Conservation (phyloP, 257 asterid species). For the Solanum sparsipilum region DNA sequence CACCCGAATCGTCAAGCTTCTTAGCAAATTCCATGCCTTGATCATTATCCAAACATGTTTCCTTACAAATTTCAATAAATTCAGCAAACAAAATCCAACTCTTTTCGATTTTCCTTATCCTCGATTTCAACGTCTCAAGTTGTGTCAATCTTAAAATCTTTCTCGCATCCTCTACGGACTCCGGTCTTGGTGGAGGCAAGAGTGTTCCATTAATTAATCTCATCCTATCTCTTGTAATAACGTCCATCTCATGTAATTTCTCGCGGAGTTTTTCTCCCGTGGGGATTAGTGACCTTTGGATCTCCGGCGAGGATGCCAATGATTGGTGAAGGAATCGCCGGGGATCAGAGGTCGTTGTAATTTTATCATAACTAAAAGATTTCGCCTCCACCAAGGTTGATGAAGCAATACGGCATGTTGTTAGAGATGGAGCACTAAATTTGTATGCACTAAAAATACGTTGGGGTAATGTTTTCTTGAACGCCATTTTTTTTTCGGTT, state of each 20-base stretch:
- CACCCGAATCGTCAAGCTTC: constrained; percentile 9
- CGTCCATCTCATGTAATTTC: neutral
- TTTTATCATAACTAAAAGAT: neutral
- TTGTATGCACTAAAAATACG: neutral
- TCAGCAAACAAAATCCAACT: neutral
- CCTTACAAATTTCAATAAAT: constrained; percentile 6
- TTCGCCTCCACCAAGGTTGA: neutral
- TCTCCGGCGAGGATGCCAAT: neutral
- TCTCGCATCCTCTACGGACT: neutral
- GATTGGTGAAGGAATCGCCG: neutral
- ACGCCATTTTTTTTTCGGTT: neutral
- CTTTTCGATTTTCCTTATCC: neutral
- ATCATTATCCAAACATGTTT: neutral
- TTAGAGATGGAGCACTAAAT: neutral
- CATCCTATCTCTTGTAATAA: neutral
- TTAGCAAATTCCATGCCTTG: constrained; percentile 2
- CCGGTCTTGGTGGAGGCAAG: neutral
- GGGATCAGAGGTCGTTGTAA: neutral
- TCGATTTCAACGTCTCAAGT: constrained; percentile 1
- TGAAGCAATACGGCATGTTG: neutral
- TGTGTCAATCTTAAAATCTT: constrained; percentile 3
- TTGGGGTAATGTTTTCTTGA: neutral
- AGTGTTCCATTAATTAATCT: neutral
- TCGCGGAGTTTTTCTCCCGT: neutral
- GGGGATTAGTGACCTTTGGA: neutral